A percentile compares a stretch with the other conserved stretches of the same genome.
These are phyloP conservation scores for Fusarium cyanostomum DNA, from an alignment of 2,329 filamentous ascomycete species.

Conservation along the genomic window DNA sequence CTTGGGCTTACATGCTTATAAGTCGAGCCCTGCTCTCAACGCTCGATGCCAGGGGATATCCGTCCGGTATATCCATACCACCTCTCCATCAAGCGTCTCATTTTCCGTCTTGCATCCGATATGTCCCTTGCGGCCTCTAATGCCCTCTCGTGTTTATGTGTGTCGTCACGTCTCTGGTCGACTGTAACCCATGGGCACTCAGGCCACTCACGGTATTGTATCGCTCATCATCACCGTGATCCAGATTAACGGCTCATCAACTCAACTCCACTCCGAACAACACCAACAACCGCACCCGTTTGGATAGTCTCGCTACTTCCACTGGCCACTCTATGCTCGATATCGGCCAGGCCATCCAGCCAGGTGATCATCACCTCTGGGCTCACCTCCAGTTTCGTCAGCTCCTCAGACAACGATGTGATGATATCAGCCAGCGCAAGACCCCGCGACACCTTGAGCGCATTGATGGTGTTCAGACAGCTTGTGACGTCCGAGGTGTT, in stretches of 20 bases:
- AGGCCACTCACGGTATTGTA: too few species aligned
- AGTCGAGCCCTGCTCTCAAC: too few species aligned
- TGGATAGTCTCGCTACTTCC: constrained; percentile 89
- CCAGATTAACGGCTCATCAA: constrained; percentile 57
- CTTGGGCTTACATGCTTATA: too few species aligned
- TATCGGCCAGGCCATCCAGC: constrained; percentile 89
- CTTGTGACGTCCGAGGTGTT: constrained; percentile 88
- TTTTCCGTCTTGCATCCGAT: too few species aligned
- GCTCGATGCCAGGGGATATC: too few species aligned
- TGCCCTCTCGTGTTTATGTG: too few species aligned
- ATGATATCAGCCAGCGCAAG: constrained; percentile 94
- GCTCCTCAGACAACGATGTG: constrained; percentile 83
- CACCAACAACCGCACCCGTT: constrained; percentile 91
- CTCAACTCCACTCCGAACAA: constrained; percentile 87
- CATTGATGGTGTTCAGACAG: constrained; percentile 87
- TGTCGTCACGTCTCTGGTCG: too few species aligned
- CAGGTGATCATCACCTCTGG: constrained; percentile 89
- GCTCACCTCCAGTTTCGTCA: constrained; percentile 83
- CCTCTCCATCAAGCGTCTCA: too few species aligned
- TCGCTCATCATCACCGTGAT: neutral
- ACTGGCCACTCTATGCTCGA: constrained; percentile 89
- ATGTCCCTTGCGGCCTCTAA: too few species aligned
- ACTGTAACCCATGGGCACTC: too few species aligned
- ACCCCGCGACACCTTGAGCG: constrained; percentile 85
- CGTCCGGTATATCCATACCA: too few species aligned